Base-by-base conservation (phyloP, 2,329 filamentous ascomycete species). In the Aotearoamyces nothofagi region DNA sequence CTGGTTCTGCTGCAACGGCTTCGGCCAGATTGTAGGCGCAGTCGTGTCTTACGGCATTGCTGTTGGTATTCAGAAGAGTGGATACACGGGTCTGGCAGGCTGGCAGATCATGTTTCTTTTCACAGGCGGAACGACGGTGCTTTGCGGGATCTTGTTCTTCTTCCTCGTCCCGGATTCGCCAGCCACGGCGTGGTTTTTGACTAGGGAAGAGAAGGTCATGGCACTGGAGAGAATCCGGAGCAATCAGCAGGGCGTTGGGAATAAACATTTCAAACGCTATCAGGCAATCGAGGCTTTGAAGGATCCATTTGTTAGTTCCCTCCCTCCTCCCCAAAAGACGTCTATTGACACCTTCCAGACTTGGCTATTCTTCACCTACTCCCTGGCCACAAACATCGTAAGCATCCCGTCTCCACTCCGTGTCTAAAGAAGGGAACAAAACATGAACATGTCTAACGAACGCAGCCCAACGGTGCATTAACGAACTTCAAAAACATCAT, bases 171-270 rank as follows among this genome's bases (percentile, higher is more conserved):
- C 56, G n/a, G 54, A 55, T 26, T 56, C 55, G 37, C 60, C 60
- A 11, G 34, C 49, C 15, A 53, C 58, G 5, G 60, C 55, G 13
- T 52, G 42, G 31, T 62, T 61, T 33, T 35, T 65, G 29, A 61
- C 45, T 7, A 51, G 53, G 22, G 39, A 53, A 3, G 56, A 65
- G 39, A 50, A 52, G 27, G 41, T 54, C 24, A 61, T 63, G 36
- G 59, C 59, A 0, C 36, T 51, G 1, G 54, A 57, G 34, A 45
- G 60, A n/a, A 52, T 64, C 8, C 56, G 62, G 2, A 55, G 61
- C 32, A 72, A 74, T 46, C 61, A 71, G 49, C 69, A 65, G 4
- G 68, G 68, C 19, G 60, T 71, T 17, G 54, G 59, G 29, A 67
- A 58, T 39, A 61, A 56, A 37, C 58, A 60, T 35, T 69, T 71